Evolutionary conservation across 129 eudicot species (phyloP), one percentile per base, ranked within the genome.

Genomic region (Flaveria robusta): DNA sequence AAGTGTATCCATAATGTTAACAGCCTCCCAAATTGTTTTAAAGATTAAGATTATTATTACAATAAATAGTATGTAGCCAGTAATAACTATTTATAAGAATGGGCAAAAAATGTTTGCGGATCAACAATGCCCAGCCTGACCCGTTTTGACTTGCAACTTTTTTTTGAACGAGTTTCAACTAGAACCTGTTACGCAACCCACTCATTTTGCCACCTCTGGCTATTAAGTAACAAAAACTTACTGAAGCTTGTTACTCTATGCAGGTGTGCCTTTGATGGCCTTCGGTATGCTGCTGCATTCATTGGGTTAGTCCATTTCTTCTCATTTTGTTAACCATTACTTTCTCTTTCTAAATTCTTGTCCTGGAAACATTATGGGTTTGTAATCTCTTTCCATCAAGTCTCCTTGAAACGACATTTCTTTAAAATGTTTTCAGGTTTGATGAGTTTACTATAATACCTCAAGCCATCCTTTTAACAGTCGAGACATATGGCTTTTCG

Each of bases 261-360:
- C 77, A 94, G 98, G 99, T 95, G 99, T 81, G 95, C 97, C 66
- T 95, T 95, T 88, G 97, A 95, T 79, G 99, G 99, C 50, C 97
- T 95, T 47, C 89, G 96, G 50, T 95, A 89, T 77, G 99, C 92
- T 79, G 92, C 99, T 75, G 97, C 99, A 72, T 91, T 95, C 79
- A 72, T 91, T 55, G 97, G 97, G 97, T 91, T 78, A 90, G 91
- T 78, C 16, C 16, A 31, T 42, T 12, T 65, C 58, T 74, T 74
- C 52, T 49, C 6, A 19, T 54, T 37, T 54, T 24, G 51, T 23
- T 41, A 11, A n/a, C 23, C n/a, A 7, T 43, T 31, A 15, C 46
- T 31, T 19, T 70, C 13, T 54, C 16, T 12, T 12, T 14, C 41
- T 60, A n/a, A 66, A 27, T 42, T 54, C 31, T 34, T 26, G 65